Base-by-base conservation (phyloP, 371 early-diverging fungal genomes). In the Mortierella sp. region DNA sequence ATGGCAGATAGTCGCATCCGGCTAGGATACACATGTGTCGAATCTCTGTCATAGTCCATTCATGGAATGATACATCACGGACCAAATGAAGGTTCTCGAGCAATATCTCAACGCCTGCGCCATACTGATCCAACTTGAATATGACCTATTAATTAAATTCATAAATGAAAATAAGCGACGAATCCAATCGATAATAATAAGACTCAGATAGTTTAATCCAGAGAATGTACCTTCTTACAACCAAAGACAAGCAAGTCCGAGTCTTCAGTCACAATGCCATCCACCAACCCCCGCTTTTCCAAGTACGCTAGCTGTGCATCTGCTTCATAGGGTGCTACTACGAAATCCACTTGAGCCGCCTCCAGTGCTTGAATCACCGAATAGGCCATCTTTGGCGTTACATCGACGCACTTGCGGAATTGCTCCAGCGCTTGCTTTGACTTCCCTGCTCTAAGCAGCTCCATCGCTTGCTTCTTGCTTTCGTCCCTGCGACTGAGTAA, bases 301-400 rank as follows among this genome's bases (percentile, higher is more conserved):
- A 99, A 84, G 77, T 91, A 98, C 0, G 96, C 93, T 45, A 99
- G 86, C 83, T 99, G 99, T 1, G 99, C 97, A 85, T 99, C 99
- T 0, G 99, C 97, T 83, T 99, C 99, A 73, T 98, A 99, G 0
- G 99, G 99, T 6, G 99, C 97, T 1, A 99, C 96, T 8, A 99
- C 86, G 83, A 89, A 96, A 52, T 92, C 84, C 32, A 99, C 87
- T 19, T 88, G 86, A 36, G 86, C 86, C 19, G 75, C 77, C 32
- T 88, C 73, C n/a, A 99, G 85, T 47, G 85, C 92, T 87, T 93
- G 78, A 52, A 96, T 93, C 0, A 97, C 87, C 13, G 87, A 79
- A 40, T 81, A 79, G 1, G 96, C 96, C 94, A 99, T 97, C 19
- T 84, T 76, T 0, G 93, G 92, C 2, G 93, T 94, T 19, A 95